These are phyloP conservation scores for Ophiostoma fasciatum DNA, from an alignment of 2,329 filamentous ascomycete species.

Conservation along the genomic window DNA sequence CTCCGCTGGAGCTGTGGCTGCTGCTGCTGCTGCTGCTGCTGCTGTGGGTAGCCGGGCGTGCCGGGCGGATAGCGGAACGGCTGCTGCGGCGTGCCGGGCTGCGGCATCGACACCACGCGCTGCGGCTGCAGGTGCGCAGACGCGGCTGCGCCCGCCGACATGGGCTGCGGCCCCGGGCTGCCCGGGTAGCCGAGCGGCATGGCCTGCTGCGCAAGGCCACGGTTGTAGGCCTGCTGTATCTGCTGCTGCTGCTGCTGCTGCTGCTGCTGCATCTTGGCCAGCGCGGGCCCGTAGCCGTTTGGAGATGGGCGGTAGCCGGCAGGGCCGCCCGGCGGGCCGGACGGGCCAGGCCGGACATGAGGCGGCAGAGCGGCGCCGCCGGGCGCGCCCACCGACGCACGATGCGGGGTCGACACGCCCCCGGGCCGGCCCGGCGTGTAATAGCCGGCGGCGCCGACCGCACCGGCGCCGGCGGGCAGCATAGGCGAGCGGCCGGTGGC, in stretches of 20 bases:
- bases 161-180: constrained; percentile 1
- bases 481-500: constrained; percentile 31
- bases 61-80: constrained; percentile 22
- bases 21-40: constrained; percentile 18
- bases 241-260: constrained; percentile 32
- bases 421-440: constrained; percentile 28
- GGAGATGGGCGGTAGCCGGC: constrained; percentile 29
- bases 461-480: constrained; percentile 17
- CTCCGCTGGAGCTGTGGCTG: constrained; percentile 17
- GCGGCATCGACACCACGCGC: constrained; percentile 16
- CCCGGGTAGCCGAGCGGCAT: constrained; percentile 1
- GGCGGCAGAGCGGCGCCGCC: constrained; percentile 16
- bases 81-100: constrained; percentile 19
- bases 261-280: constrained; percentile 35
- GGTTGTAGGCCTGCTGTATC: constrained; percentile 13
- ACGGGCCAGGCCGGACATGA: constrained; percentile 13
- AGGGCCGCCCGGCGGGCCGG: too few species aligned
- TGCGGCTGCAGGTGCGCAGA: constrained; percentile 10
- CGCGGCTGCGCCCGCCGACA: too few species aligned
- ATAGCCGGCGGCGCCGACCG: too few species aligned
- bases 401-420: constrained; percentile 23
- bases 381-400: constrained; percentile 20
- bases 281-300: constrained; percentile 34
- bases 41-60: constrained; percentile 11
- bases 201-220: too few species aligned